Percentiles rank a stretch among this genome's conserved stretches.
phyloP scores from a whole-genome alignment of 805 yeast species.

The Candida fluviatilis region DNA sequence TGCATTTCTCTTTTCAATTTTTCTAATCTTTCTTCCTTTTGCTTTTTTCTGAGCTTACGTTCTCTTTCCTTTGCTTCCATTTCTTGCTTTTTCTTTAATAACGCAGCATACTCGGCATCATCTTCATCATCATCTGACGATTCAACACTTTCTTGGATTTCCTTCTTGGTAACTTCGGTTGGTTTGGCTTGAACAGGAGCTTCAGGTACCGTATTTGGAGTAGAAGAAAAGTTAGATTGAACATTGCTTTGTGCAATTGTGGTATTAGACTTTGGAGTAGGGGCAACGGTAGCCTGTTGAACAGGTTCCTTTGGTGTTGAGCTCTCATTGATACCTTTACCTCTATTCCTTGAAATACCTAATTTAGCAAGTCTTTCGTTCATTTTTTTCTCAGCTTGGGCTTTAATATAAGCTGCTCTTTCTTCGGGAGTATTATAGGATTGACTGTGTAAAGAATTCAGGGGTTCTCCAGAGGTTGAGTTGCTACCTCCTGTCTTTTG shows the following conservation, averaged over 20 bases:
- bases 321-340: too few relatives aligned
- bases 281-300: too few relatives aligned
- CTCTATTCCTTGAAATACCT: constrained; percentile 49
- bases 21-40: constrained; percentile 57
- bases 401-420: constrained; percentile 75
- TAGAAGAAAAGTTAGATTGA: too few relatives aligned
- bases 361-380: constrained; percentile 77
- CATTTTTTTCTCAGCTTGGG: constrained; percentile 74
- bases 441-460: constrained; percentile 7
- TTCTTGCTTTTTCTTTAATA: constrained; percentile 40
- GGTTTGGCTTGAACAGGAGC: neutral
- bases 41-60: constrained; percentile 47
- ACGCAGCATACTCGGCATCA: constrained; percentile 47
- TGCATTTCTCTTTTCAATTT: constrained; percentile 57
- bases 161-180: constrained; percentile 1
- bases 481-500: constrained; percentile 8
- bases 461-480: constrained; percentile 4
- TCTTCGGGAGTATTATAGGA: constrained; percentile 52
- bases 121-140: constrained; percentile 30
- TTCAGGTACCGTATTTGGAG: too few relatives aligned
- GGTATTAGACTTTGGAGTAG: too few relatives aligned
- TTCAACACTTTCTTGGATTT: constrained; percentile 2
- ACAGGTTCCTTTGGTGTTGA: too few relatives aligned
- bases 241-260: too few relatives aligned
- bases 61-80: constrained; percentile 41